Evolutionary conservation across 441 rosid species (phyloP), one percentile per base, ranked within the genome.

Genomic region (Gossypium trilobum): DNA sequence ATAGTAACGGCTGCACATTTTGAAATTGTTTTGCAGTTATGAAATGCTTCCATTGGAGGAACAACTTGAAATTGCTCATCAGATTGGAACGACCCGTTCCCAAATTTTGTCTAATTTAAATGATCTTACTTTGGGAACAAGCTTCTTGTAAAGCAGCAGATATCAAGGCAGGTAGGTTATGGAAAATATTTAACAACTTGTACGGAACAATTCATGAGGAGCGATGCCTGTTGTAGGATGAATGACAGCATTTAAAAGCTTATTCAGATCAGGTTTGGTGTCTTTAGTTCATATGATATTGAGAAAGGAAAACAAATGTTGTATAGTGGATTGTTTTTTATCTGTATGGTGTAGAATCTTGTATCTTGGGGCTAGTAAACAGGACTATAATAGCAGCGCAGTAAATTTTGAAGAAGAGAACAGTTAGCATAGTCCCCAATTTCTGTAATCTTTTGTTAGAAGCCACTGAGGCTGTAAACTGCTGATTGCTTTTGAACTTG

Each of bases 31-130:
- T 69, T 82, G 88, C 87, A 95, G 98, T 80, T 95, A 87, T 58
- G 98, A 92, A 85, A 90, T 89, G 95, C 90, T 95, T 62, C 89
- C 93, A 10, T 71, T 91, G 86, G 99, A 92, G 78, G 93, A 92
- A 79, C 99, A 95, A 73, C 86, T 88, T 64, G 95, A 89, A 74
- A 89, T 95, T 56, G 93, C 97, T 25, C 81, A 85, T 60, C 99
- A 92, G 89, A 82, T 86, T 62, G 90, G 97, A 68, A 91, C 98
- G 25, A 91, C 93, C 9, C 88, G 99, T 11, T 78, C 89, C 17
- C 93, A 89, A 64, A 86, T 95, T 71, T 83, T 92, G 51, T 74
- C 92, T 13, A 92, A 89, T 80, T 80, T 92, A 78, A 91, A 88
- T 70, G 95, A 95, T 63, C 95, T 95, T 66, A 78, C 92, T 16